Conservation (phyloP, 345 rosid species). For the Linum usitatissimum region DNA sequence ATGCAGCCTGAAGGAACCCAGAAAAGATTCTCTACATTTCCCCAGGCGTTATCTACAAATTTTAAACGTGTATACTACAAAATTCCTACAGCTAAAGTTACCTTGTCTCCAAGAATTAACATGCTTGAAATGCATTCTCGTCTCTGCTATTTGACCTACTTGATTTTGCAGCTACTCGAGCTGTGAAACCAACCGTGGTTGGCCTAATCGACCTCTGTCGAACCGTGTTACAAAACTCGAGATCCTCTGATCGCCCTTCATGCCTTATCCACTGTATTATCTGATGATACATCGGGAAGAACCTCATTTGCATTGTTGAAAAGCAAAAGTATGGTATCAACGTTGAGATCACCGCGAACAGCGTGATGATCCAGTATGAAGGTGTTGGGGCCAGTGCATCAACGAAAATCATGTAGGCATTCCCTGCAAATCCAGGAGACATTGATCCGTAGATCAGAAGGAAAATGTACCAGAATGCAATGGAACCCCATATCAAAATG, state of each 20-base stretch:
- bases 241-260: conserved; percentile 55
- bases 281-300: conserved; percentile 90
- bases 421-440: conserved; percentile 27
- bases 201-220: conserved; percentile 68
- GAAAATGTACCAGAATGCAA: conserved; percentile 63
- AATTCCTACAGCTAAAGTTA: no score
- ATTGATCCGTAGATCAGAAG: conserved; percentile 47
- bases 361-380: conserved; percentile 58
- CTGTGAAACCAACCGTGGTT: conserved; percentile 66
- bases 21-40: no score
- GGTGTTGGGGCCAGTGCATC: conserved; percentile 78
- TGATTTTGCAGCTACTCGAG: conserved; percentile 34
- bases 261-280: conserved; percentile 79
- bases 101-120: no score
- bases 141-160: conserved; percentile 1
- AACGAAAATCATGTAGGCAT: conserved; percentile 54
- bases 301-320: conserved; percentile 54
- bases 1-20: no score
- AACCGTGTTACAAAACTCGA: conserved; percentile 61
- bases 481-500: conserved; percentile 56
- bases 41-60: no score
- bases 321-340: conserved; percentile 58
- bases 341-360: conserved; percentile 38
- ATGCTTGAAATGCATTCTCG: not conserved
- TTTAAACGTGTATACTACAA: no score